Conservation (phyloP, 352 stramenopile species). For the Globisporangium echinulatum region DNA sequence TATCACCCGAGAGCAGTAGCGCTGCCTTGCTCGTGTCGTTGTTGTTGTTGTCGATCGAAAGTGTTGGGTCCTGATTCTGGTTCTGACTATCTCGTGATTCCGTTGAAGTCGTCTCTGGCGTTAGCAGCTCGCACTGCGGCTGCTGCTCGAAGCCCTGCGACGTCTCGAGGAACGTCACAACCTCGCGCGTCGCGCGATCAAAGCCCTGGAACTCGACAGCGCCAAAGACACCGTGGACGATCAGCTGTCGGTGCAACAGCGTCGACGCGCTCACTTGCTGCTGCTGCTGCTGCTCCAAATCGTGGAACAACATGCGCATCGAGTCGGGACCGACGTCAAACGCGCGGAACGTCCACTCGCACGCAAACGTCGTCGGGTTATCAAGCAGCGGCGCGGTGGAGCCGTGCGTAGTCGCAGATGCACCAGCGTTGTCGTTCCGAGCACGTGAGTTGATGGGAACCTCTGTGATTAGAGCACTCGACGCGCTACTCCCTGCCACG, state of each 20-base stretch:
- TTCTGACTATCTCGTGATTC: too few relatives aligned
- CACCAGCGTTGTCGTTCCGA: neutral
- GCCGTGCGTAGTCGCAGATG: neutral
- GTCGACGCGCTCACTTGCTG: neutral
- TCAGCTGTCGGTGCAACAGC: slow-evolving; percentile 8
- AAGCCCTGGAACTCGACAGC: slow-evolving; percentile 54
- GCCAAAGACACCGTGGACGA: slow-evolving; percentile 48
- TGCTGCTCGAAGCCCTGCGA: slow-evolving; percentile 10
- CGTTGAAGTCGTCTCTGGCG: neutral
- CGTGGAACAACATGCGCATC: slow-evolving; percentile 23
- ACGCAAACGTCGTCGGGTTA: slow-evolving; percentile 21
- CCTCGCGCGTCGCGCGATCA: slow-evolving; percentile 26
- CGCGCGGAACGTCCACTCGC: slow-evolving; percentile 56
- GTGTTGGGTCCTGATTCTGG: too few relatives aligned
- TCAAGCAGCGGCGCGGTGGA: slow-evolving; percentile 1
- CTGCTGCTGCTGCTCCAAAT: slow-evolving; percentile 8
- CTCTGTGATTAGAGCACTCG: too few relatives aligned
- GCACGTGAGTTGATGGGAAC: neutral
- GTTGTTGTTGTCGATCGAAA: too few relatives aligned
- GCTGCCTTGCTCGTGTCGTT: neutral
- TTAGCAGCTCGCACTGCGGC: slow-evolving; percentile 1
- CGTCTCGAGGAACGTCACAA: slow-evolving; percentile 20
- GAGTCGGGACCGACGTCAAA: slow-evolving; percentile 58
- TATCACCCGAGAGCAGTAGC: slow-evolving; percentile 14
- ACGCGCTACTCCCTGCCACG: neutral